Percentiles rank a stretch among this genome's conserved stretches.
phyloP scores from a whole-genome alignment of 1,284 basidiomycete species.

The Rhodotorula mucilaginosa region DNA sequence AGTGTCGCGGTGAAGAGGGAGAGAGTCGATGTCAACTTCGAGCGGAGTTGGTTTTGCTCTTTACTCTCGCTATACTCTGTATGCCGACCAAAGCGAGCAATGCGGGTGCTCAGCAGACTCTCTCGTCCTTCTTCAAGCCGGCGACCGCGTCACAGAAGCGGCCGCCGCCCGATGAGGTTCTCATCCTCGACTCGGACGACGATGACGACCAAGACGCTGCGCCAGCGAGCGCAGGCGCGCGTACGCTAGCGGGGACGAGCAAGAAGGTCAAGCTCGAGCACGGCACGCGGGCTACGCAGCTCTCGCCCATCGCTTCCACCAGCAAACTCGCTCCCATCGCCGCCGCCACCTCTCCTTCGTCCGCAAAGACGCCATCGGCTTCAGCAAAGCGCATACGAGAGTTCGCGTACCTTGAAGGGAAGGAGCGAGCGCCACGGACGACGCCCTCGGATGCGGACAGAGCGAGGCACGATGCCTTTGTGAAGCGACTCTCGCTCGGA shows the following conservation, averaged over 20 bases:
- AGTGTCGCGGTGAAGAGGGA: not conserved
- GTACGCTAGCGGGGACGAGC: too few relatives aligned
- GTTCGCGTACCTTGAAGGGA: slow-evolving; percentile 12
- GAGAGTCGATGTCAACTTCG: not conserved
- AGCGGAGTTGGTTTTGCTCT: not conserved
- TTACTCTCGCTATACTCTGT: too few relatives aligned
- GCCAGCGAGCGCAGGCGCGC: not conserved
- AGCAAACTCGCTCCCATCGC: not conserved
- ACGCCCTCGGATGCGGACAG: not conserved
- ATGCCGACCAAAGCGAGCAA: not conserved
- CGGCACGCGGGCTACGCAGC: not conserved
- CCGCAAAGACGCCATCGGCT: not conserved
- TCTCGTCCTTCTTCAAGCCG: slow-evolving; percentile 31
- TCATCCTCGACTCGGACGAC: slow-evolving; percentile 22
- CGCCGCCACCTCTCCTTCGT: not conserved
- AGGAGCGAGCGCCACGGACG: not conserved
- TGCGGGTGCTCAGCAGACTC: slow-evolving; percentile 1
- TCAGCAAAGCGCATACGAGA: slow-evolving; percentile 1
- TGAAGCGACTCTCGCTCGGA: slow-evolving; percentile 18
- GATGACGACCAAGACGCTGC: slow-evolving; percentile 13
- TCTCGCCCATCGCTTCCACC: slow-evolving; percentile 4
- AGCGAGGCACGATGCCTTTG: slow-evolving; percentile 18
- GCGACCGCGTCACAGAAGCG: not conserved
- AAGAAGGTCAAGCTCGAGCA: slow-evolving; percentile 16
- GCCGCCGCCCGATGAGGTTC: not conserved